These are phyloP conservation scores for Aaosphaeria pasadenensis DNA, from an alignment of 2,329 filamentous ascomycete genomes.

Conservation along the genomic window DNA sequence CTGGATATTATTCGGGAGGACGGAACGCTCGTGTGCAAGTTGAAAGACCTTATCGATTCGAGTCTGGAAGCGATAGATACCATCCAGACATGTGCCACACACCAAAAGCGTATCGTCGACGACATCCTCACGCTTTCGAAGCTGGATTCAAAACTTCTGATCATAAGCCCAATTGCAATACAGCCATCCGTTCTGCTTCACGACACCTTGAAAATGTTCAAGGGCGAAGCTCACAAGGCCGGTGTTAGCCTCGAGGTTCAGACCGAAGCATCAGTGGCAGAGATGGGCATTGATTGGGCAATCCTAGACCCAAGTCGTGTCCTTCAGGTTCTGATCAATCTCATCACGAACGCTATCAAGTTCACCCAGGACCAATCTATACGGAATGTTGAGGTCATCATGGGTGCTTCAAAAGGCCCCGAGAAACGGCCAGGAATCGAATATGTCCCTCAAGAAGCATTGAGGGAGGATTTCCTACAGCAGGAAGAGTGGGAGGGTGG, in stretches of 20 bases:
- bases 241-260: conserved; percentile 17
- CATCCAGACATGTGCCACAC: conserved; percentile 39
- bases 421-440: conserved; percentile 8
- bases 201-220: conserved; percentile 38
- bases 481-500: conserved; percentile 23
- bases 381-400: conserved; percentile 40
- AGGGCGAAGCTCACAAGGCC: conserved; percentile 29
- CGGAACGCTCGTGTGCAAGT: conserved; percentile 7
- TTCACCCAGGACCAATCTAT: conserved; percentile 38
- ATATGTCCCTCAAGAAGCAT: conserved; percentile 16
- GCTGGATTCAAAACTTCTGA: conserved; percentile 33
- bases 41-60: not conserved
- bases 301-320: conserved; percentile 42
- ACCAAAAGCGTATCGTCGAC: conserved; percentile 34
- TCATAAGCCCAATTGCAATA: conserved; percentile 34
- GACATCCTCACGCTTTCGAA: conserved; percentile 39
- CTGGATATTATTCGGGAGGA: conserved; percentile 10
- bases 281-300: conserved; percentile 37
- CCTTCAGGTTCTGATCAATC: conserved; percentile 41
- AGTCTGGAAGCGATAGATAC: conserved; percentile 12
- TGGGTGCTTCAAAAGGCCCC: conserved; percentile 13
- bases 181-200: conserved; percentile 34
- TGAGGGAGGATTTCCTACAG: not conserved
- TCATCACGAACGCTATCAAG: conserved; percentile 49
- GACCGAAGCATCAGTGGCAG: conserved; percentile 32